Evolutionary conservation across 495 filamentous ascomycete species (phyloP), one percentile per base, ranked within the genome.

Genomic region (Neurospora sp.): DNA sequence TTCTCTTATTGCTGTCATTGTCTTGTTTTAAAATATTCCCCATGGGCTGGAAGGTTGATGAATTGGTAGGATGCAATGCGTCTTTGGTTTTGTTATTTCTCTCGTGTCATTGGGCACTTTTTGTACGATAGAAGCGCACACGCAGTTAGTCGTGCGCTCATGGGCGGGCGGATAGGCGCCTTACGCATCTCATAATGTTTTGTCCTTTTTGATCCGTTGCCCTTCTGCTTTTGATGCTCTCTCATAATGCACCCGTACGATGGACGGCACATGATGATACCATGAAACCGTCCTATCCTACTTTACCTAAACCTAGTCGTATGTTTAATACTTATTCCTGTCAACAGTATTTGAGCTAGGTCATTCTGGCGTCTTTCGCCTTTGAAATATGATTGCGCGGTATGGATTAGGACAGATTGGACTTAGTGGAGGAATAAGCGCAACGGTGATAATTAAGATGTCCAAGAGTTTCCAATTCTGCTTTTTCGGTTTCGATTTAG

Each of bases 1-100:
- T 72, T 77, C 73, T 72, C 31, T 73, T 77, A 35, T 74, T 78
- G 77, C 31, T 31, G 70, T 40, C 75, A 76, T 78, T 76, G 53
- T 35, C 3, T 37, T 14, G 53, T 65, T 65, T 61, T 35, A 35
- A 65, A 65, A 35, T 65, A 65, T 65, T 65, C 53, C 53, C 53
- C 53, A 65, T 35, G 53, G 53, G 53, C 14, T 65, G 53, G 53
- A 65, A 65, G 53, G 27, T 35, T 35, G 53, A 37, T 65, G 53
- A 65, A 65, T 65, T 65, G 53, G 53, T 35, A 27, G 48, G 48
- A 27, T 7, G 20, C 48, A 31, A 59, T 59, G 48, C 11, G 48
- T 59, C 20, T 59, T 37, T 65, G 22, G 53, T 35, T 35, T 65
- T 65, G 27, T 65, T 65, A 59, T 59, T 65, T 37, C 27, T 35